Base-by-base conservation (phyloP, 805 yeast species). In the Candida insectalens region DNA sequence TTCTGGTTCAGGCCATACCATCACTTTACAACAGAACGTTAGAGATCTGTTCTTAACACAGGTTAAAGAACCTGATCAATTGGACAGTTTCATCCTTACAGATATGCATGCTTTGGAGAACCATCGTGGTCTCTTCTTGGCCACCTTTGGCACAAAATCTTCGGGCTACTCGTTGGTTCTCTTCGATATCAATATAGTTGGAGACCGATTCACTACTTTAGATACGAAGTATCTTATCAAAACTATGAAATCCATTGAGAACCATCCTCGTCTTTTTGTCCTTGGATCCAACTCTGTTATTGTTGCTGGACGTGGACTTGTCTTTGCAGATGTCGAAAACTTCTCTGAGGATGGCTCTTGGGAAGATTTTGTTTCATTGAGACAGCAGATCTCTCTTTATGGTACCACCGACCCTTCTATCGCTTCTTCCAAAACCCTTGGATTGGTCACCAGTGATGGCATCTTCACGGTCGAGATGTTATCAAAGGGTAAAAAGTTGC, bases 291-390 rank as follows among this genome's bases (percentile, higher is more conserved):
- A 73, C 33, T 71, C 84, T 0, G 63, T 85, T 9, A 74, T 83
- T 2, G 47, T 88, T 35, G 66, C 82, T 2, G 94, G 83, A 44
- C 60, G 79, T 6, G 43, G 28, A 21, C 15, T 30, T 12, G 21
- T 30, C 26, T 20, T 30, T 14, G 15, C 27, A 9, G 27, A 30
- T 16, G 5, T 18, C 14, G 30, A 6, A 6, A 16, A 27, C 19
- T 16, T 27, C 6, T 16, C 30, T 8, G 30, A 27, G 9, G 14
- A 13, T 8, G 18, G 20, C 37, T 68, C 77, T 45, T 88, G 95
- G 95, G 95, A 87, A 53, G 96, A 89, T 51, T 61, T 73, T 9
- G 63, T 88, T 9, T 58, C 66, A 5, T 69, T 88, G 42, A 74
- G 72, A 39, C 39, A 63, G 1, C 63, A 66, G 13, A 65, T 77